phyloP scores from a whole-genome alignment of 371 early-diverging fungal genomes.

The Lichtheimia ramosa region DNA sequence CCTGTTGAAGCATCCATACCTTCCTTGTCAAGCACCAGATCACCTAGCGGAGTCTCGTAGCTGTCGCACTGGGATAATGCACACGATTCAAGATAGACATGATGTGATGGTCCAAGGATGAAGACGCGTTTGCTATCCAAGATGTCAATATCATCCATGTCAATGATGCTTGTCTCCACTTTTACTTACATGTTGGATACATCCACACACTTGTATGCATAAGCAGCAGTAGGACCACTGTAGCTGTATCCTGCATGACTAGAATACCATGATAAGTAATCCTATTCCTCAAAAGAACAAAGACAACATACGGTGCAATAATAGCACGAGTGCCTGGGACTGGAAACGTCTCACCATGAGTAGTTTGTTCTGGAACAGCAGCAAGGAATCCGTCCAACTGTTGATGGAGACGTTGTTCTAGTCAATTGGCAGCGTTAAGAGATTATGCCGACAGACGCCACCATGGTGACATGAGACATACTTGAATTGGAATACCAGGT shows the following conservation, averaged over 20 bases:
- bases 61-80: conserved; percentile 69
- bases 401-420: conserved; percentile 27
- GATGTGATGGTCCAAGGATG: conserved; percentile 93
- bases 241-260: conserved; percentile 93
- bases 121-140: conserved; percentile 74
- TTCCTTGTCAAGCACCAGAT: conserved; percentile 67
- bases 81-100: conserved; percentile 78
- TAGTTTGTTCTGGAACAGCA: conserved; percentile 40
- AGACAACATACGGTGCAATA: conserved; percentile 75
- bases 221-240: conserved; percentile 88
- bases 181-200: conserved; percentile 54
- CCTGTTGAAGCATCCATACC: conserved; percentile 20
- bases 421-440: background rate
- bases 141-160: no score
- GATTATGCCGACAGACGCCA: background rate
- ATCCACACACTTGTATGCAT: conserved; percentile 79
- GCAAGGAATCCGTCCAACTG: conserved; percentile 57
- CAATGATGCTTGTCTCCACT: background rate
- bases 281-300: background rate
- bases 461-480: conserved; percentile 17
- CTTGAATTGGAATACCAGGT: conserved; percentile 74
- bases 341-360: conserved; percentile 42
- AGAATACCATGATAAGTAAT: background rate
- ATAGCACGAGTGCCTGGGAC: conserved; percentile 68
- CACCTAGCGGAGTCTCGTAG: conserved; percentile 89